Conservation (phyloP, 345 rosid species). For the Ceriops tagal region DNA sequence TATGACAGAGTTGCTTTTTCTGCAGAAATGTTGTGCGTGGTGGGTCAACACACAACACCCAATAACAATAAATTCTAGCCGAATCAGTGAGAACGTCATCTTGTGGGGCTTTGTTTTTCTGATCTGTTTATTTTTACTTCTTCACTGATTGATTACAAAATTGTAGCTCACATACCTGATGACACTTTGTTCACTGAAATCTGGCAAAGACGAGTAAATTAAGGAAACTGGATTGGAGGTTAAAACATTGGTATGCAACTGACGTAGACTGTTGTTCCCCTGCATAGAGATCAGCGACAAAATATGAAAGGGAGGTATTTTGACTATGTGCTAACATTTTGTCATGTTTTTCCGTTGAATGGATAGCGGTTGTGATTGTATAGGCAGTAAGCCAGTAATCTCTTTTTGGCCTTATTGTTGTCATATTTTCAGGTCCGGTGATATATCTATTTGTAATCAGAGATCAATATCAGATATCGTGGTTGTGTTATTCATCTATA, state of each 20-base stretch:
- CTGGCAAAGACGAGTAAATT: conserved; percentile 23
- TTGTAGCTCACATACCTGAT: conserved; percentile 40
- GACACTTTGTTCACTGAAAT: conserved; percentile 33
- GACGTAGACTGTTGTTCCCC: conserved; percentile 48
- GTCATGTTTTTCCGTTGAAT: conserved; percentile 44
- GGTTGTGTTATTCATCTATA: conserved; percentile 41
- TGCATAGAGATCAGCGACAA: conserved; percentile 38
- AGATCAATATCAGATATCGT: conserved; percentile 36
- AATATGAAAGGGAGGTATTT: conserved; percentile 28
- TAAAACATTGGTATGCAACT: conserved; percentile 43
- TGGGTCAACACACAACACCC: conserved; percentile 72
- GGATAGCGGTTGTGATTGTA: conserved; percentile 61
- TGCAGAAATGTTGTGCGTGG: conserved; percentile 56
- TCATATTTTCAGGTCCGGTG: conserved; percentile 46
- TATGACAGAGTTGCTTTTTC: conserved; percentile 1
- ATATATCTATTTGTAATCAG: conserved; percentile 55
- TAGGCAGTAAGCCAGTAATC: conserved; percentile 31
- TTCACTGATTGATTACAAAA: conserved; percentile 42
- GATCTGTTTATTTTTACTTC: conserved; percentile 20
- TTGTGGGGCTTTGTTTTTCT: conserved; percentile 32
- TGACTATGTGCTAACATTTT: conserved; percentile 60
- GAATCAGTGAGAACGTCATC: conserved; percentile 35
- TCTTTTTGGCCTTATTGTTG: conserved; percentile 16
- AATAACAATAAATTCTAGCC: conserved; percentile 35
- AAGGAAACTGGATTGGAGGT: conserved; percentile 29